Evolutionary conservation across 1,139 yeast genomes (phyloP).

Genomic region (Sugiyamaella japonica): DNA sequence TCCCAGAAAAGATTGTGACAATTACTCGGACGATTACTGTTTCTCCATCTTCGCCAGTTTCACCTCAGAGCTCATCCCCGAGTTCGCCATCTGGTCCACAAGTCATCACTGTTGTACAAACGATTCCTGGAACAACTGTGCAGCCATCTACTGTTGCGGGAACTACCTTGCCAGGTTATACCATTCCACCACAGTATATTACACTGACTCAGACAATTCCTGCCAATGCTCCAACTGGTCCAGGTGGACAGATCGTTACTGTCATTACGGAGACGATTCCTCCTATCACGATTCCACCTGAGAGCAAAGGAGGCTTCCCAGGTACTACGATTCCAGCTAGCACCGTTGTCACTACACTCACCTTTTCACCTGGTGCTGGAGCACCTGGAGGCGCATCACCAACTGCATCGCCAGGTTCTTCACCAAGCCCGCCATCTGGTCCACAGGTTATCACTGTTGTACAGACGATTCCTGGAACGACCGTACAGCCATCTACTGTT

Average conservation of each 20-base stretch:
- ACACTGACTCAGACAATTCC: conserved; percentile 21
- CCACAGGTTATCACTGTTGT: conserved; percentile 3
- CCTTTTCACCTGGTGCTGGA: neutral
- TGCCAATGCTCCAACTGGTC: conserved; percentile 3
- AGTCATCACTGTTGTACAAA: conserved; percentile 3
- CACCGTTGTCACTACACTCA: conserved; percentile 16
- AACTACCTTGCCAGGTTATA: conserved; percentile 19
- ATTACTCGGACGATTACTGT: conserved; percentile 15
- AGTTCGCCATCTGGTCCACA: conserved; percentile 4
- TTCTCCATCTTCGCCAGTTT: conserved; percentile 12
- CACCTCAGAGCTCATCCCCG: neutral
- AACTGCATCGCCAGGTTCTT: neutral
- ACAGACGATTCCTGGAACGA: conserved; percentile 18
- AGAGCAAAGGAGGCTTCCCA: conserved; percentile 18
- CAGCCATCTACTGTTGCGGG: conserved; percentile 23
- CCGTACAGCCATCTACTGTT: conserved; percentile 23
- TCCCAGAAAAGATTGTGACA: conserved; percentile 10
- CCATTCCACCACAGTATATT: conserved; percentile 20
- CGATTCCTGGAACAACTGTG: conserved; percentile 20
- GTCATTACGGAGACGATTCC: conserved; percentile 21
- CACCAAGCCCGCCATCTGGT: conserved; percentile 1
- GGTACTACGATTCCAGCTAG: conserved; percentile 22
- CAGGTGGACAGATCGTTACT: conserved; percentile 11
- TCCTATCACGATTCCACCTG: conserved; percentile 20
- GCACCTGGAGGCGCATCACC: neutral